Percentiles rank a stretch among this genome's conserved stretches.
These are phyloP conservation scores for Boletus rubescentipes DNA, from an alignment of 768 basidiomycete genomes.

Conservation along the genomic window DNA sequence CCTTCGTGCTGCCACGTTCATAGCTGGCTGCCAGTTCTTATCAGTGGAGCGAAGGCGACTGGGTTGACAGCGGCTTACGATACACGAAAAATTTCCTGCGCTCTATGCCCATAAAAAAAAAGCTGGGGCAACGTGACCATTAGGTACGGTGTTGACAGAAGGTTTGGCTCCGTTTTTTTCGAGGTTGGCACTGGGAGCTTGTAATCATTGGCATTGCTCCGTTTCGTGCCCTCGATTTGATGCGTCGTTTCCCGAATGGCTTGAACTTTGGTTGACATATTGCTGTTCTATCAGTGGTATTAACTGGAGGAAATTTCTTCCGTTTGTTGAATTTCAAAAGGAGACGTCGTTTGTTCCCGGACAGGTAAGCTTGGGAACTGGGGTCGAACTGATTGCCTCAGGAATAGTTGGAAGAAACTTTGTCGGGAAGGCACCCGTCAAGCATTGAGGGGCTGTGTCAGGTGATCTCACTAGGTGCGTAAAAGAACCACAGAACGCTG, in stretches of 20 bases:
- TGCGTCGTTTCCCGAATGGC: slow-evolving; percentile 1
- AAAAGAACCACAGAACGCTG: background rate
- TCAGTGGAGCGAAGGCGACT: slow-evolving; percentile 15
- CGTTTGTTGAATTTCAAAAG: background rate
- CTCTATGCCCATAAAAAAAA: slow-evolving; percentile 24
- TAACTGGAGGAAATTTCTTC: background rate
- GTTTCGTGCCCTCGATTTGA: slow-evolving; percentile 13
- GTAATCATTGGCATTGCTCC: slow-evolving; percentile 7
- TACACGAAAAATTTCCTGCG: slow-evolving; percentile 24
- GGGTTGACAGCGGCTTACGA: slow-evolving; percentile 27
- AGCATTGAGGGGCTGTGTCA: slow-evolving; percentile 16
- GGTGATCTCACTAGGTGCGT: background rate
- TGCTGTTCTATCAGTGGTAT: slow-evolving; percentile 1
- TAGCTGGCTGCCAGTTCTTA: slow-evolving; percentile 11
- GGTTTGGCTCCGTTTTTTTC: slow-evolving; percentile 5
- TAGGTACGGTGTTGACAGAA: slow-evolving; percentile 16
- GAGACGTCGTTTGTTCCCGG: background rate
- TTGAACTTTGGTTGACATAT: slow-evolving; percentile 29
- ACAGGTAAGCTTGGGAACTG: slow-evolving; percentile 5
- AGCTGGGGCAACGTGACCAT: slow-evolving; percentile 14
- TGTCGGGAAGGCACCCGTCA: slow-evolving; percentile 17
- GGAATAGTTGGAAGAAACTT: slow-evolving; percentile 15
- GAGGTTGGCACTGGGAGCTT: slow-evolving; percentile 4
- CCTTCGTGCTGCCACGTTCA: slow-evolving; percentile 20
- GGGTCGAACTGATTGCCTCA: slow-evolving; percentile 28